Evolutionary conservation across 2,329 filamentous ascomycete genomes (phyloP).

Genomic region (Talaromyces sp.): DNA sequence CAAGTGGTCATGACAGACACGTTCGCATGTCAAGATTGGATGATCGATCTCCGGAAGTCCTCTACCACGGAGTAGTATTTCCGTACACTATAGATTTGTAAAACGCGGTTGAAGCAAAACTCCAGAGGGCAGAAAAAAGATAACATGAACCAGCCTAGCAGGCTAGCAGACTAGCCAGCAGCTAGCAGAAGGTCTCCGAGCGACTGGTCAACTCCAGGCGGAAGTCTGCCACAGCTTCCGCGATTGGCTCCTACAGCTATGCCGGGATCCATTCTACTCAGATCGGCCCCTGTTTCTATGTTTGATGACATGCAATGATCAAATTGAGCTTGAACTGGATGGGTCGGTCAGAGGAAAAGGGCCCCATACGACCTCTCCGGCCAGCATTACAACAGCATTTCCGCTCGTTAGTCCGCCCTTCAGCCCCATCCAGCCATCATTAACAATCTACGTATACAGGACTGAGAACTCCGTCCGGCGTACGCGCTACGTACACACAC

Average conservation of each 20-base stretch:
- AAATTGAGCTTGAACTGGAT: slow-evolving; percentile 7
- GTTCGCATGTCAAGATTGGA: slow-evolving; percentile 4
- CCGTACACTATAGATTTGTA: slow-evolving; percentile 4
- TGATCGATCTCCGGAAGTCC: slow-evolving; percentile 8
- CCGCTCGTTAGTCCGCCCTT: slow-evolving; percentile 13
- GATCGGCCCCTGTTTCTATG: slow-evolving; percentile 16
- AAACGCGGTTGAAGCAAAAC: neutral
- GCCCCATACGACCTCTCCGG: slow-evolving; percentile 20
- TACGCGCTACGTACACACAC: slow-evolving; percentile 6
- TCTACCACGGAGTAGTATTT: slow-evolving; percentile 17
- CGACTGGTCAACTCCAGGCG: slow-evolving; percentile 19
- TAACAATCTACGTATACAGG: neutral
- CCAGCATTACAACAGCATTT: slow-evolving; percentile 12
- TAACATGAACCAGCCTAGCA: neutral
- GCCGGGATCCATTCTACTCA: slow-evolving; percentile 10
- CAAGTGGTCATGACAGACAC: slow-evolving; percentile 3
- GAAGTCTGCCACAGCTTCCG: slow-evolving; percentile 21
- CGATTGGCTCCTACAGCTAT: slow-evolving; percentile 21
- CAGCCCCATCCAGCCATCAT: slow-evolving; percentile 14
- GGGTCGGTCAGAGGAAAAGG: slow-evolving; percentile 13
- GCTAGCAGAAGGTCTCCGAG: slow-evolving; percentile 20
- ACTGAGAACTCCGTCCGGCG: neutral
- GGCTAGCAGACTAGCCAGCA: neutral
- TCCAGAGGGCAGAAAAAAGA: neutral
- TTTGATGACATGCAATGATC: slow-evolving; percentile 18